A percentile compares a stretch with the other conserved stretches of the same genome.
Conservation (phyloP, 371 early-diverging fungal genomes). For the Mucor mucedo region DNA sequence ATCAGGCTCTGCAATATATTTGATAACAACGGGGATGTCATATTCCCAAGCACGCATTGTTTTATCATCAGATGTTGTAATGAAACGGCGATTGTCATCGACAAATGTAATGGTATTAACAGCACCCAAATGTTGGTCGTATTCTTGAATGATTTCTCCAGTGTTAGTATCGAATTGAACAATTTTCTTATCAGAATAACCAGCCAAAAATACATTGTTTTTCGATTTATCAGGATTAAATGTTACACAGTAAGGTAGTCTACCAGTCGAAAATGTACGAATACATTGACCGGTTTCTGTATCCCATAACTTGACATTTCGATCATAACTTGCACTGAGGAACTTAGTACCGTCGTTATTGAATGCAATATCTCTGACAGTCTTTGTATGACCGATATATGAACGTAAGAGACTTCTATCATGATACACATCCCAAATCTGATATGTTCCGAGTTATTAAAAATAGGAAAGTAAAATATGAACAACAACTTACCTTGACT, state of each 20-base stretch:
- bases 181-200: slow-evolving; percentile 93
- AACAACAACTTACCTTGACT: slow-evolving; percentile 70
- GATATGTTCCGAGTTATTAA: not conserved
- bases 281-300: slow-evolving; percentile 94
- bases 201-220: slow-evolving; percentile 86
- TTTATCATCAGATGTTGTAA: slow-evolving; percentile 96
- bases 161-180: slow-evolving; percentile 84
- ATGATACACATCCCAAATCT: slow-evolving; percentile 94
- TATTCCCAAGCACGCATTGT: slow-evolving; percentile 97
- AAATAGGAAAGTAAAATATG: not conserved
- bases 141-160: slow-evolving; percentile 89
- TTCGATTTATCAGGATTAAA: slow-evolving; percentile 91
- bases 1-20: slow-evolving; percentile 93
- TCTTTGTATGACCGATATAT: slow-evolving; percentile 91
- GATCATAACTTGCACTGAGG: slow-evolving; percentile 90
- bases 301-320: slow-evolving; percentile 94
- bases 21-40: slow-evolving; percentile 96
- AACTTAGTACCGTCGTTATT: slow-evolving; percentile 85
- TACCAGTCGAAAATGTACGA: slow-evolving; percentile 75
- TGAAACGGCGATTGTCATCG: slow-evolving; percentile 92
- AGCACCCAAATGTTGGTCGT: slow-evolving; percentile 95
- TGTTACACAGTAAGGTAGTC: slow-evolving; percentile 86
- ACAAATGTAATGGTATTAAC: slow-evolving; percentile 97
- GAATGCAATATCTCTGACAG: slow-evolving; percentile 92
- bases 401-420: slow-evolving; percentile 85